Percentiles rank a stretch among this genome's conserved stretches.
These are phyloP conservation scores for Cercophora newfieldiana DNA, from an alignment of 495 filamentous ascomycete genomes.

Conservation along the genomic window DNA sequence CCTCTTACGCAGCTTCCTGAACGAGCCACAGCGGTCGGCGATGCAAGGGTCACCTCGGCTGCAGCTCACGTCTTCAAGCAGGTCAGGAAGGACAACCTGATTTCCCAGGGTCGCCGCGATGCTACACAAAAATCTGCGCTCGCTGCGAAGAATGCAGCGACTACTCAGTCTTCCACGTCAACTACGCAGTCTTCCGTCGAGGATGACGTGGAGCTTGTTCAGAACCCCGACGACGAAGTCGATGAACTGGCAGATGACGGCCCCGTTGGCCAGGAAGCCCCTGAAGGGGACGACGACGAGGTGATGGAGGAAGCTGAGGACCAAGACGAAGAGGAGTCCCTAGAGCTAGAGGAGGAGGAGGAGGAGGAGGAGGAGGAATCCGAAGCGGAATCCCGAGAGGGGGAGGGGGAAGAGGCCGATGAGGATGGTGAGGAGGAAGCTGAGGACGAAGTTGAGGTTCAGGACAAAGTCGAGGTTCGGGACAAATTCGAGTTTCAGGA, in stretches of 20 bases:
- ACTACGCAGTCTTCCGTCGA: background rate
- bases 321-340: no score
- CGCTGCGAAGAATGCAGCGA: background rate
- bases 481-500: no score
- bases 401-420: no score
- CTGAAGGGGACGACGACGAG: constrained; percentile 10
- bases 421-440: no score
- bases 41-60: constrained; percentile 18
- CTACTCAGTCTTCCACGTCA: background rate
- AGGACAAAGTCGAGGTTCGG: no score
- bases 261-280: constrained; percentile 4
- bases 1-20: constrained; percentile 28
- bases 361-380: background rate
- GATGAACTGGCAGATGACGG: no score
- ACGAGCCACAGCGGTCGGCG: background rate
- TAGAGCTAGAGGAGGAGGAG: background rate
- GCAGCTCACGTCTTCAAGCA: constrained; percentile 10
- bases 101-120: background rate
- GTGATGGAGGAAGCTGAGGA: constrained; percentile 18
- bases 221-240: background rate
- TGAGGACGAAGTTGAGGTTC: no score
- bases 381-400: background rate
- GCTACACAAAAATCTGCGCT: no score
- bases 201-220: background rate
- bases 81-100: background rate